Evolutionary conservation across 805 yeast genomes (phyloP).

Genomic region (Groenewaldozyma tartarivorans): DNA sequence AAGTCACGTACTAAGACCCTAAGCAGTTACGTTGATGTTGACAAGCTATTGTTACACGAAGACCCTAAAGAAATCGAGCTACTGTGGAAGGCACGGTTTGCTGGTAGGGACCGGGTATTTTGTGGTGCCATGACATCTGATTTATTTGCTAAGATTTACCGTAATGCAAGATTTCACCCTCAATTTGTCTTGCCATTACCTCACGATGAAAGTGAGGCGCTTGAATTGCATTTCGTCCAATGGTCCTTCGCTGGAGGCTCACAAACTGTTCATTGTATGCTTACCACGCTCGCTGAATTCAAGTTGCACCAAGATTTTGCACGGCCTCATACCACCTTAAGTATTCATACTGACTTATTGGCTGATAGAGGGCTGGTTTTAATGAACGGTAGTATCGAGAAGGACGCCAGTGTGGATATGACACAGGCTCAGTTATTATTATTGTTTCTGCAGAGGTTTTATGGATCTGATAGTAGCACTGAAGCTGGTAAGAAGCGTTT

Average conservation of each 20-base stretch:
- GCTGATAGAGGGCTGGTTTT: slow-evolving; percentile 53
- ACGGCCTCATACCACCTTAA: slow-evolving; percentile 86
- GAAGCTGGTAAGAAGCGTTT: slow-evolving; percentile 39
- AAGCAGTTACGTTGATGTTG: slow-evolving; percentile 58
- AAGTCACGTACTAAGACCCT: slow-evolving; percentile 50
- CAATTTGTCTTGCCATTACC: slow-evolving; percentile 88
- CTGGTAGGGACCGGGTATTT: slow-evolving; percentile 45
- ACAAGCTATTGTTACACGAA: slow-evolving; percentile 45
- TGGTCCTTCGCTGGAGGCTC: slow-evolving; percentile 80
- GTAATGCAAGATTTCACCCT: slow-evolving; percentile 65
- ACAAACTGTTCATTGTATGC: slow-evolving; percentile 74
- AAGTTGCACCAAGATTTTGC: slow-evolving; percentile 87
- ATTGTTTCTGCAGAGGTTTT: slow-evolving; percentile 42
- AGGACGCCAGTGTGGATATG: slow-evolving; percentile 53
- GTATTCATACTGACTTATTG: slow-evolving; percentile 72
- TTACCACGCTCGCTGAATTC: slow-evolving; percentile 86
- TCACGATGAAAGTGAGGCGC: slow-evolving; percentile 32
- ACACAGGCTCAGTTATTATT: slow-evolving; percentile 68
- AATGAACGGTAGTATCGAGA: slow-evolving; percentile 80
- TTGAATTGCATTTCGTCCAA: slow-evolving; percentile 84
- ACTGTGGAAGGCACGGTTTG: slow-evolving; percentile 85
- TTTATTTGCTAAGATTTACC: slow-evolving; percentile 54
- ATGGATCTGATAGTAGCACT: slow-evolving; percentile 29
- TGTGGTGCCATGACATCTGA: slow-evolving; percentile 52
- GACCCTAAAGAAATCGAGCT: slow-evolving; percentile 57